These are phyloP conservation scores for Coemansia sp. DNA, from an alignment of 192 early-diverging fungal genomes.

Conservation along the genomic window DNA sequence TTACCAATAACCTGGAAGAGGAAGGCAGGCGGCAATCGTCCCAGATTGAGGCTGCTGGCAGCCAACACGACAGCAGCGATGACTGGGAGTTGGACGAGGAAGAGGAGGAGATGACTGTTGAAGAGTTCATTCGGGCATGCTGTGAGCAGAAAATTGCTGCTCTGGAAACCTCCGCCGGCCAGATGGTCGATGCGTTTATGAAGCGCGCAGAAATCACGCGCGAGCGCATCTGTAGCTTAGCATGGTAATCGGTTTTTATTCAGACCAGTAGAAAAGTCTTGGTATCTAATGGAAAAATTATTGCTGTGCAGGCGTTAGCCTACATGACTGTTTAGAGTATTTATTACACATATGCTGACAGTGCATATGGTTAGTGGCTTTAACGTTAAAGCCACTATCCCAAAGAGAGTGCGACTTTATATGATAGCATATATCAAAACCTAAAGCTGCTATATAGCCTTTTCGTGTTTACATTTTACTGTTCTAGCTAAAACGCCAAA, in stretches of 20 bases:
- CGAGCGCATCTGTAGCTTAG: constrained; percentile 30
- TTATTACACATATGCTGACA: no score
- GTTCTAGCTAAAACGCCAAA: no score
- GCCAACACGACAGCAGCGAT: not conserved
- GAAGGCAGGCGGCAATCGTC: constrained; percentile 2
- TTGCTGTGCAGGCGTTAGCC: no score
- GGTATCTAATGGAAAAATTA: no score
- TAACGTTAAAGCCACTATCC: no score
- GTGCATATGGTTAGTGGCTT: no score
- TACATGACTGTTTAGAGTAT: no score
- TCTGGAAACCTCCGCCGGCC: constrained; percentile 35
- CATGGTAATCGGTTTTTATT: constrained; percentile 12
- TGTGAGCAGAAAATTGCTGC: constrained; percentile 36
- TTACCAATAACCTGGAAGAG: not conserved
- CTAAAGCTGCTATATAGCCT: no score
- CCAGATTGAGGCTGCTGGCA: constrained; percentile 3
- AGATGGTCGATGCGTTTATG: constrained; percentile 48
- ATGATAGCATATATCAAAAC: no score
- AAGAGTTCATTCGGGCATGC: constrained; percentile 55
- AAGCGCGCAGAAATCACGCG: constrained; percentile 45
- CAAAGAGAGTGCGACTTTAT: no score
- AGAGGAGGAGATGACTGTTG: constrained; percentile 50
- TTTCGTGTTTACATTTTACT: no score
- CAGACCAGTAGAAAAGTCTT: no score
- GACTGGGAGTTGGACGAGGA: constrained; percentile 41